phyloP scores from a whole-genome alignment of 148 eudicot species.

The Fallopia convolvulus region DNA sequence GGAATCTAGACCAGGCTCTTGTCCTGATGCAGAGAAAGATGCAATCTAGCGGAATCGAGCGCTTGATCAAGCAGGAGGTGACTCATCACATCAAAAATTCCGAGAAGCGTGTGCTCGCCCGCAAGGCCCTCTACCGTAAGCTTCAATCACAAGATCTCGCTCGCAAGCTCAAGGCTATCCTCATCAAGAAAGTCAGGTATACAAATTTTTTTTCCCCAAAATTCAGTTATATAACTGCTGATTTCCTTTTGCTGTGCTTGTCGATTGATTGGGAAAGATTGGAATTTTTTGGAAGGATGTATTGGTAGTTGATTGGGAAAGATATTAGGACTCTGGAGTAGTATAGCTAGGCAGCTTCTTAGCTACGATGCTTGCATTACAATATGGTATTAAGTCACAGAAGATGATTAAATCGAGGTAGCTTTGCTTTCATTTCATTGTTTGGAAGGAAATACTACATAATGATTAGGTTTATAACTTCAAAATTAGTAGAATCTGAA shows the following conservation, averaged over 20 bases:
- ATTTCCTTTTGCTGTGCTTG: not conserved
- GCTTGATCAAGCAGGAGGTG: conserved; percentile 54
- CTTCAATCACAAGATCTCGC: conserved; percentile 58
- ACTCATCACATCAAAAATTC: conserved; percentile 65
- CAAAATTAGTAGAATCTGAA: not conserved
- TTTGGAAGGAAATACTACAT: not conserved
- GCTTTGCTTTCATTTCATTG: not conserved
- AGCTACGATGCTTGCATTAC: not conserved
- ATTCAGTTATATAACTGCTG: not conserved
- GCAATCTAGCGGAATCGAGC: conserved; percentile 69
- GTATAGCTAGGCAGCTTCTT: not conserved
- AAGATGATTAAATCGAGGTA: not conserved
- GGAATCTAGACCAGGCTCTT: conserved; percentile 63
- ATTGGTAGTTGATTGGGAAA: not conserved
- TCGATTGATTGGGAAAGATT: not conserved
- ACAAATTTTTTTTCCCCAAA: too few relatives aligned
- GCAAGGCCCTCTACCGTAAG: conserved; percentile 47
- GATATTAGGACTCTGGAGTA: not conserved
- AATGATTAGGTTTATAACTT: not conserved
- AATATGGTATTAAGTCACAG: not conserved
- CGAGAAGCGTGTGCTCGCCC: conserved; percentile 76
- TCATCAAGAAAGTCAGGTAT: conserved; percentile 80
- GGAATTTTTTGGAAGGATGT: too few relatives aligned
- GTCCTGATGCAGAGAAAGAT: conserved; percentile 59
- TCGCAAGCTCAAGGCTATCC: conserved; percentile 65